These are phyloP conservation scores for Pestalotiopsis sp. DNA, from an alignment of 2,329 filamentous ascomycete species.

Conservation along the genomic window DNA sequence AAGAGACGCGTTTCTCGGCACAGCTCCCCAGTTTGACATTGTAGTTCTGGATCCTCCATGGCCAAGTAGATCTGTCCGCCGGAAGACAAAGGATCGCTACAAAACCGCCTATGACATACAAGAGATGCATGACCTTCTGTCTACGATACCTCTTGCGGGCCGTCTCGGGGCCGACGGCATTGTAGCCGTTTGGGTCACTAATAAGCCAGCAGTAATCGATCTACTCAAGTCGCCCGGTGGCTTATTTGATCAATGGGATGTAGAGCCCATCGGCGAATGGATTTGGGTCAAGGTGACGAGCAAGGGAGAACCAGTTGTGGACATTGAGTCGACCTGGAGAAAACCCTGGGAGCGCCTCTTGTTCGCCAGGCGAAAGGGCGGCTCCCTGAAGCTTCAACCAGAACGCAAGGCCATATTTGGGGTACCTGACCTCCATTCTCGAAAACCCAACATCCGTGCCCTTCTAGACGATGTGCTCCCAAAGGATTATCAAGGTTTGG, in stretches of 20 bases:
- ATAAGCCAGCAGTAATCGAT: constrained; percentile 62
- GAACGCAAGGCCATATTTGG: constrained; percentile 64
- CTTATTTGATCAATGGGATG: constrained; percentile 68
- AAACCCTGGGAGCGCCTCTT: constrained; percentile 79
- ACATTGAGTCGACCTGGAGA: constrained; percentile 63
- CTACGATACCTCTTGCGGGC: constrained; percentile 56
- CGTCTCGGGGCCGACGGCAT: constrained; percentile 57
- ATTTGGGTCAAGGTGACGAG: constrained; percentile 76
- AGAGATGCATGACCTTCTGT: constrained; percentile 53
- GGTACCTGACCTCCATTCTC: constrained; percentile 76
- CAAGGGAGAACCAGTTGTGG: constrained; percentile 65
- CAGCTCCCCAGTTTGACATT: constrained; percentile 62
- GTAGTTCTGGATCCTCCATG: constrained; percentile 78
- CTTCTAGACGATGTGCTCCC: constrained; percentile 61
- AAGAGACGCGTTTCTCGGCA: constrained; percentile 41
- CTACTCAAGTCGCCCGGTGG: constrained; percentile 56
- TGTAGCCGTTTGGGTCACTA: constrained; percentile 78
- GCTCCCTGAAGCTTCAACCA: constrained; percentile 32
- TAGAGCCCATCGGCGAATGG: constrained; percentile 72
- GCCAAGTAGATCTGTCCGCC: constrained; percentile 75
- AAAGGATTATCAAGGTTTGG: constrained; percentile 59
- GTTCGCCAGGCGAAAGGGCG: constrained; percentile 52
- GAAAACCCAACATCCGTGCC: constrained; percentile 72
- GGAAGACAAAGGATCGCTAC: constrained; percentile 59
- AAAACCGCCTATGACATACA: constrained; percentile 45